A percentile compares a stretch with the other conserved stretches of the same genome.
These are phyloP conservation scores for Penicillium digitatum DNA, from an alignment of 2,329 filamentous ascomycete genomes.

Conservation along the genomic window DNA sequence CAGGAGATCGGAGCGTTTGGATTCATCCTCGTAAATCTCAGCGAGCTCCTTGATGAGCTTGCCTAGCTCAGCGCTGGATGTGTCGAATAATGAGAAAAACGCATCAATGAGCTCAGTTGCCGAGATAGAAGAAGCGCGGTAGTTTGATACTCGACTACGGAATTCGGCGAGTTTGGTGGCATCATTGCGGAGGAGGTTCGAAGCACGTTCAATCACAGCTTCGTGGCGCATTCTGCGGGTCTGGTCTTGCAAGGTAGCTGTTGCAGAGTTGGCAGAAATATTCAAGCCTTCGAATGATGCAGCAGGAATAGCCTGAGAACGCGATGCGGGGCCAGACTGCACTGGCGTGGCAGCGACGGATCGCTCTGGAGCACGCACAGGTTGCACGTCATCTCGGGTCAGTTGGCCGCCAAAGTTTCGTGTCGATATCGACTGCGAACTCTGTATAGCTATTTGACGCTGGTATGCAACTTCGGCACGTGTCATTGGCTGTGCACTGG, in stretches of 20 bases:
- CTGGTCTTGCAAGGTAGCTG: slow-evolving; percentile 70
- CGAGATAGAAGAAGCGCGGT: slow-evolving; percentile 63
- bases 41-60: slow-evolving; percentile 88
- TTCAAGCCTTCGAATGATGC: slow-evolving; percentile 51
- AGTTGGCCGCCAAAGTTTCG: slow-evolving; percentile 83
- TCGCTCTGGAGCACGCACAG: slow-evolving; percentile 47
- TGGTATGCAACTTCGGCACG: slow-evolving; percentile 90
- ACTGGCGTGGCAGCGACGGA: slow-evolving; percentile 29
- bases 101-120: slow-evolving; percentile 77
- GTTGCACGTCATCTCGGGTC: slow-evolving; percentile 50
- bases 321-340: slow-evolving; percentile 22
- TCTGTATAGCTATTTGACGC: slow-evolving; percentile 85
- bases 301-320: slow-evolving; percentile 28
- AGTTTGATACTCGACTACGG: slow-evolving; percentile 73
- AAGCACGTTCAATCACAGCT: slow-evolving; percentile 80
- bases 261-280: slow-evolving; percentile 39
- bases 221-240: slow-evolving; percentile 75
- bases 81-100: slow-evolving; percentile 83
- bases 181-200: slow-evolving; percentile 75
- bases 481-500: slow-evolving; percentile 73
- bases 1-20: slow-evolving; percentile 68
- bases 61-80: slow-evolving; percentile 73
- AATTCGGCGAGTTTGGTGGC: slow-evolving; percentile 70
- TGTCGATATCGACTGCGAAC: slow-evolving; percentile 72
- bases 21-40: slow-evolving; percentile 81